phyloP scores from a whole-genome alignment of 805 yeast genomes.

The Saccharomycopsis capsularis region DNA sequence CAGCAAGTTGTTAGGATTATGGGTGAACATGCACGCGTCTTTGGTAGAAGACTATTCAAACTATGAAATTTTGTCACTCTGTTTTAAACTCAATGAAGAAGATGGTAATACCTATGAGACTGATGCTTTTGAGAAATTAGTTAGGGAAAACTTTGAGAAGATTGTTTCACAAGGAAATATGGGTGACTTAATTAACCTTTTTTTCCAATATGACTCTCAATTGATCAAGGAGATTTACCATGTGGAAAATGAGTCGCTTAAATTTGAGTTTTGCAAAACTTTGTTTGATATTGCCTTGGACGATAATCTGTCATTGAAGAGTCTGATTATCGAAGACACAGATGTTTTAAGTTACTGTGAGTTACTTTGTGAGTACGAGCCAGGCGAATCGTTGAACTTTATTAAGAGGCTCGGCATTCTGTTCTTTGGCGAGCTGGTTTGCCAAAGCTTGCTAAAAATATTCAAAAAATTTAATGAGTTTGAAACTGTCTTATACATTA shows the following conservation, averaged over 20 bases:
- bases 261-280: constrained; percentile 30
- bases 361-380: constrained; percentile 3
- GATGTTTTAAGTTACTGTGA: constrained; percentile 4
- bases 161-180: constrained; percentile 5
- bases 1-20: constrained; percentile 46
- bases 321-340: neutral
- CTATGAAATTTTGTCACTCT: constrained; percentile 26
- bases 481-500: constrained; percentile 15
- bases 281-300: constrained; percentile 26
- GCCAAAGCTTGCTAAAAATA: neutral
- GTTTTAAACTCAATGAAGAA: constrained; percentile 18
- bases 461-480: constrained; percentile 4
- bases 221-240: constrained; percentile 10
- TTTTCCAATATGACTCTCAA: constrained; percentile 4
- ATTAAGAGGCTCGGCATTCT: neutral
- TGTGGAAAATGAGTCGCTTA: neutral
- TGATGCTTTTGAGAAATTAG: constrained; percentile 1
- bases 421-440: neutral
- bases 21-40: constrained; percentile 32
- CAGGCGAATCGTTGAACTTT: constrained; percentile 1
- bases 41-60: constrained; percentile 29
- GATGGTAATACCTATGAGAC: constrained; percentile 6
- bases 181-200: constrained; percentile 5
- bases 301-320: neutral
- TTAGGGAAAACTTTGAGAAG: constrained; percentile 6